Evolutionary conservation across 805 yeast genomes (phyloP), one percentile per base, ranked within the genome.

Genomic region (Metschnikowia borealis): DNA sequence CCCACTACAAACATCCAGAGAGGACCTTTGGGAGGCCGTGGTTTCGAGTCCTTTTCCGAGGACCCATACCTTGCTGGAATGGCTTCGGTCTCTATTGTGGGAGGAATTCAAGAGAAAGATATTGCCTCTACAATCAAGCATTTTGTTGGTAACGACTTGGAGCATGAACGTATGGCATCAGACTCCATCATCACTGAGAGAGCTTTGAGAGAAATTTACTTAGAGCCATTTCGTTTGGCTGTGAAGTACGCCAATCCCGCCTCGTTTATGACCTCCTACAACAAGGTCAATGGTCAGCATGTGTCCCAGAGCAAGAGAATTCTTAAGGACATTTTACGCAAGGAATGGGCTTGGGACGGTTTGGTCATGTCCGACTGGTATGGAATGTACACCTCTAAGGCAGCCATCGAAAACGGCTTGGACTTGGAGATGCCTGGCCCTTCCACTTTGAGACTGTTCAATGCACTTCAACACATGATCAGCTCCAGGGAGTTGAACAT

Each of bases 391-490:
- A 62, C 70, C 7, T 29, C 63, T 23, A 66, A 65, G 38, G 55
- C 54, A 3, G 59, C 68, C 6, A 55, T 67, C 48, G 60, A 57
- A 45, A 58, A 57, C 49, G 71, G 71, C 3, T 58, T 67, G 49
- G 70, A 66, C 50, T 56, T 67, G 53, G 71, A 67, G 53, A 67
- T 67, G 71, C 71, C 71, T 0, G 71, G 71, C 10, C 68, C 68
- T 13, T 54, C 70, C 2, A 50, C 40, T 20, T 60, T 64, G 48
- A 56, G 71, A 52, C 46, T 42, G 3, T 43, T 45, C 5, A 50
- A 43, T 5, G 52, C 55, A 18, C 36, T 66, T 14, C 48, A 50
- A 26, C 68, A 64, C 44, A 62, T 62, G 68, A 46, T 66, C 4
- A 47, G 48, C 18, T 55, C 66, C 6, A 54, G 59, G 36, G 71